Conservation (phyloP, 192 early-diverging fungal genomes). For the Coemansia sp. region DNA sequence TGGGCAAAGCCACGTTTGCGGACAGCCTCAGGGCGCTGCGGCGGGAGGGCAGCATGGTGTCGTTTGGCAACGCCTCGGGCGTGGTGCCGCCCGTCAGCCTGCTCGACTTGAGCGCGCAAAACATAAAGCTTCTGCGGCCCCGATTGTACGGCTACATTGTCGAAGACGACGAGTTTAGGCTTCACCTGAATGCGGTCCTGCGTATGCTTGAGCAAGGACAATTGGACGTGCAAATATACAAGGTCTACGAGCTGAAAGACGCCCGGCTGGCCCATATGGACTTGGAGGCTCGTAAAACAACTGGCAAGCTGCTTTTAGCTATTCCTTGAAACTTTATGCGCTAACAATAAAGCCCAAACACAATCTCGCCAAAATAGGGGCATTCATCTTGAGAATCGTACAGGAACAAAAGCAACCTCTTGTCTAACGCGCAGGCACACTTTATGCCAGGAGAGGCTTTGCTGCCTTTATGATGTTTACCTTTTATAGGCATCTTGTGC, state of each 20-base stretch:
- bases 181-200: conserved; percentile 59
- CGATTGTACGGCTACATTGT: conserved; percentile 68
- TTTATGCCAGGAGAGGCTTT: conserved; percentile 1
- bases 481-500: no score
- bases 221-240: conserved; percentile 69
- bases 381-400: no score
- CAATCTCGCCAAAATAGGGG: no score
- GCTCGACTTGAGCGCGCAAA: conserved; percentile 63
- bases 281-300: conserved; percentile 67
- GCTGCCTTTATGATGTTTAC: neutral
- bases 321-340: conserved; percentile 14
- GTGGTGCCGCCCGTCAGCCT: conserved; percentile 65
- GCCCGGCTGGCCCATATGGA: conserved; percentile 75
- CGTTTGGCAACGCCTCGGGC: conserved; percentile 89
- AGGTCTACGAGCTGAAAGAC: conserved; percentile 73
- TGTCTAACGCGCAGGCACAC: neutral
- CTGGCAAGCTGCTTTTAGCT: conserved; percentile 66
- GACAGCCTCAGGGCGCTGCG: conserved; percentile 62
- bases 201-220: conserved; percentile 59
- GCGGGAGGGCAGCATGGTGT: conserved; percentile 69
- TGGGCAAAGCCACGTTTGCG: conserved; percentile 88
- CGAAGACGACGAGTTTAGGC: conserved; percentile 65
- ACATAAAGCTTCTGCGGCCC: conserved; percentile 72
- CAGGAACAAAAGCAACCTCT: neutral
- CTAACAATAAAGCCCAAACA: no score